Percentiles rank a stretch among this genome's conserved stretches.
These are phyloP conservation scores for Xylaria telfairii DNA, from an alignment of 495 filamentous ascomycete species.

Conservation along the genomic window DNA sequence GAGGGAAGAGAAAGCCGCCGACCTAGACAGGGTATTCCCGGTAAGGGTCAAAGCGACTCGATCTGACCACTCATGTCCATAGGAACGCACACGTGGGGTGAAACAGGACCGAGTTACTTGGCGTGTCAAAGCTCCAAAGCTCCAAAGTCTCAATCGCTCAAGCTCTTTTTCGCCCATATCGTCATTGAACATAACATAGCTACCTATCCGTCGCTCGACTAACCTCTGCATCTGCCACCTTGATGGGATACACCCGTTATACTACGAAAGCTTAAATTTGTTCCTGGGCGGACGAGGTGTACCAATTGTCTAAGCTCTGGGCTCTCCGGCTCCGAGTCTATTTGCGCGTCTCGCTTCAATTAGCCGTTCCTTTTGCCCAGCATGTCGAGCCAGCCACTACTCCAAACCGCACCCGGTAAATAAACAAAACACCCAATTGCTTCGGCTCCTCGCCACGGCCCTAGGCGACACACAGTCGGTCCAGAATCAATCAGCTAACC, in stretches of 20 bases:
- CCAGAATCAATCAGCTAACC: constrained; percentile 8
- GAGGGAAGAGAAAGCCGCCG: neutral
- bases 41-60: neutral
- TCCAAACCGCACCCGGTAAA: constrained; percentile 84
- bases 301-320: neutral
- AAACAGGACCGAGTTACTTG: constrained; percentile 9
- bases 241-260: neutral
- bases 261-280: neutral
- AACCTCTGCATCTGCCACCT: neutral
- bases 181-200: constrained; percentile 9
- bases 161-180: constrained; percentile 13
- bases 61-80: constrained; percentile 18
- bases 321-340: neutral
- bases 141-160: constrained; percentile 3
- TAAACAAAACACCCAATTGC: constrained; percentile 26
- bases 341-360: neutral
- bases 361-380: constrained; percentile 11
- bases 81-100: constrained; percentile 16
- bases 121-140: constrained; percentile 4
- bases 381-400: constrained; percentile 97
- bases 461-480: neutral
- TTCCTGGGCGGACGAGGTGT: neutral
- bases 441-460: neutral
- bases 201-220: neutral
- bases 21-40: neutral